phyloP scores from a whole-genome alignment of 345 rosid species.

The Syzygium aromaticum region DNA sequence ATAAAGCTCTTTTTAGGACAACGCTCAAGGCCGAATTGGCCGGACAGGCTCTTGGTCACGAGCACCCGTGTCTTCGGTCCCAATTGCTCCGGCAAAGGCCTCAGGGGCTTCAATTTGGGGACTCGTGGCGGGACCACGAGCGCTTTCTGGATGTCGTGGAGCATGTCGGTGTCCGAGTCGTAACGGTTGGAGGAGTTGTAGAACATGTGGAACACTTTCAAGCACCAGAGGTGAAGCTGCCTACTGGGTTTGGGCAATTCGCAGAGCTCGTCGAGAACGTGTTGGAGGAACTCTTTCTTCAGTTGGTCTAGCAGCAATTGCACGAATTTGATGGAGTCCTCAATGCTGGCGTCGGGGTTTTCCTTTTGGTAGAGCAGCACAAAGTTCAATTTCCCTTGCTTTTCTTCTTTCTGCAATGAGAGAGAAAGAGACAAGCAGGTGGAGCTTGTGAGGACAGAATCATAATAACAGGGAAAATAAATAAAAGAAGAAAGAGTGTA shows the following conservation, averaged over 20 bases:
- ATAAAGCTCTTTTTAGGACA: background rate
- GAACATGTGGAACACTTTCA: slow-evolving; percentile 46
- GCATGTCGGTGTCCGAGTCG: slow-evolving; percentile 29
- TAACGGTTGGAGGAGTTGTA: slow-evolving; percentile 34
- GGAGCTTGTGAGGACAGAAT: no score
- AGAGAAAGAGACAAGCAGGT: background rate
- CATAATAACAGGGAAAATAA: background rate
- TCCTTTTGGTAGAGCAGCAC: slow-evolving; percentile 30
- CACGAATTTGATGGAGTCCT: slow-evolving; percentile 24
- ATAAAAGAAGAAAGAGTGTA: background rate
- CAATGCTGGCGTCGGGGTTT: slow-evolving; percentile 21
- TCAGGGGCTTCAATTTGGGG: background rate
- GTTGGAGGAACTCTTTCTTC: slow-evolving; percentile 29
- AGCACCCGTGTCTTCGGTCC: background rate
- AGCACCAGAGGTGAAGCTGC: slow-evolving; percentile 31
- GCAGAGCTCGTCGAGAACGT: slow-evolving; percentile 20
- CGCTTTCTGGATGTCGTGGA: slow-evolving; percentile 47
- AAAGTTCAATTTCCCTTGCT: slow-evolving; percentile 41
- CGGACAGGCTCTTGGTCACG: background rate
- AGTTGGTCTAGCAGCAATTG: slow-evolving; percentile 17
- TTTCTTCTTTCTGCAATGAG: slow-evolving; percentile 31
- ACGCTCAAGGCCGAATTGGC: background rate
- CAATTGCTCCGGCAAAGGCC: background rate
- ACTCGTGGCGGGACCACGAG: slow-evolving; percentile 32
- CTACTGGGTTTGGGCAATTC: slow-evolving; percentile 30